A percentile compares a stretch with the other conserved stretches of the same genome.
phyloP scores from a whole-genome alignment of 306 rosid species.

The Gillenia trifoliata region DNA sequence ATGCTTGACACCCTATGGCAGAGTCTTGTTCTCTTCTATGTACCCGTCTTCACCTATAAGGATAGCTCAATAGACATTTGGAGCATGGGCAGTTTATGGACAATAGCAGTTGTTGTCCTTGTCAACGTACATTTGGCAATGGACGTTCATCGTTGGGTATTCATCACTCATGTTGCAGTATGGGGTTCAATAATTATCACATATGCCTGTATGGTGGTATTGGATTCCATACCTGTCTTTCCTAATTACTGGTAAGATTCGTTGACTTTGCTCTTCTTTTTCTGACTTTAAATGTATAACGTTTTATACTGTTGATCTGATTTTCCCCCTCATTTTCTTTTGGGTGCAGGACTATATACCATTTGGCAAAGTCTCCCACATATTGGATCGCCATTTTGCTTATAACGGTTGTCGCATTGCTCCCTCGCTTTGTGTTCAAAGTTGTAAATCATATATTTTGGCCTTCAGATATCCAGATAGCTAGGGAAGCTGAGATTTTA shows the following conservation, averaged over 20 bases:
- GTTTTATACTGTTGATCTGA: constrained; percentile 24
- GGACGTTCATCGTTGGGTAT: constrained; percentile 84
- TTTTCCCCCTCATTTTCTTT: neutral
- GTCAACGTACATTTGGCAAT: constrained; percentile 91
- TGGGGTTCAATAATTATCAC: constrained; percentile 95
- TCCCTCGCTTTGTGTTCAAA: constrained; percentile 78
- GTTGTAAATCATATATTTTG: constrained; percentile 64
- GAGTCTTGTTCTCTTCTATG: constrained; percentile 86
- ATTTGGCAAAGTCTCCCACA: constrained; percentile 58
- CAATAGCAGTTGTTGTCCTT: constrained; percentile 87
- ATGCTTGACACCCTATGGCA: constrained; percentile 98
- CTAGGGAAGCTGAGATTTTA: constrained; percentile 65
- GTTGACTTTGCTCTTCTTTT: constrained; percentile 1
- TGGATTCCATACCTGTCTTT: constrained; percentile 81
- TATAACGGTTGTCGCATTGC: constrained; percentile 66
- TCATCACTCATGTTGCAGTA: constrained; percentile 70
- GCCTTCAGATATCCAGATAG: constrained; percentile 94
- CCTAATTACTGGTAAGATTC: constrained; percentile 86
- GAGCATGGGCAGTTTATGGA: constrained; percentile 98
- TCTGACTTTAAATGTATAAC: constrained; percentile 12
- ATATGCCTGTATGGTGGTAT: constrained; percentile 74
- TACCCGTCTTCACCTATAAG: constrained; percentile 70
- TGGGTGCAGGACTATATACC: constrained; percentile 73
- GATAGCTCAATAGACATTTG: constrained; percentile 85
- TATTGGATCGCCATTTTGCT: constrained; percentile 83